phyloP scores from a whole-genome alignment of 768 basidiomycete genomes.

The Sporobolomyces roseus region DNA sequence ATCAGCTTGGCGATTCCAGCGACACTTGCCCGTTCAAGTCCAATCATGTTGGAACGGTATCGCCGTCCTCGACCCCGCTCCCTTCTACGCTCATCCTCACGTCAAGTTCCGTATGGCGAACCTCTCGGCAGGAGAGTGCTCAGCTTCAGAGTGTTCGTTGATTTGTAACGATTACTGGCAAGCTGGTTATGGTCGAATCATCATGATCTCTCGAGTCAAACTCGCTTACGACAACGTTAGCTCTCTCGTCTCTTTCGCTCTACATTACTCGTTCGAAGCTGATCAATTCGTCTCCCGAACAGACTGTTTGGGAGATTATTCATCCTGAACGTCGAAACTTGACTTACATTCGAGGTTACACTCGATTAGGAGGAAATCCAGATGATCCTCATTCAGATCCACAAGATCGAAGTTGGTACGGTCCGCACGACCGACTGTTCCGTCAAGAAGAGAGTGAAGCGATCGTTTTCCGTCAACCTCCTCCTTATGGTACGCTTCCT shows the following conservation, averaged over 20 bases:
- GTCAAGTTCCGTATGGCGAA: conserved; percentile 94
- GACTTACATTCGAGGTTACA: conserved; percentile 91
- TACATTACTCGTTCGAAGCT: no score
- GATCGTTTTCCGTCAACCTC: conserved; percentile 72
- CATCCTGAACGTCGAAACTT: conserved; percentile 86
- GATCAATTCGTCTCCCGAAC: background rate
- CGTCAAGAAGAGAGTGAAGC: conserved; percentile 76
- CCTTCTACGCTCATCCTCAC: conserved; percentile 85
- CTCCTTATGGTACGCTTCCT: conserved; percentile 69
- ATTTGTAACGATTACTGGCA: conserved; percentile 99
- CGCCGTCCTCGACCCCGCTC: conserved; percentile 89
- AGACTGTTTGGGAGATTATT: conserved; percentile 92
- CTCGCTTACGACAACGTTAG: conserved; percentile 85
- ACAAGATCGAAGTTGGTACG: conserved; percentile 96
- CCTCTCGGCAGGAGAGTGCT: conserved; percentile 82
- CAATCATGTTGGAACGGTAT: conserved; percentile 99
- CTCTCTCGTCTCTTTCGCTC: background rate
- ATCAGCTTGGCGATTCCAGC: conserved; percentile 75
- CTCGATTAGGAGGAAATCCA: conserved; percentile 88
- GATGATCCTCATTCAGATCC: conserved; percentile 96
- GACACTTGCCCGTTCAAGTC: conserved; percentile 89
- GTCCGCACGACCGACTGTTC: conserved; percentile 92
- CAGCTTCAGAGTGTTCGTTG: conserved; percentile 88
- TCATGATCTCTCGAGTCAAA: conserved; percentile 97
- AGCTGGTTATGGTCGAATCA: conserved; percentile 87